phyloP scores from a whole-genome alignment of 306 rosid genomes.

The Acmispon strigosus region DNA sequence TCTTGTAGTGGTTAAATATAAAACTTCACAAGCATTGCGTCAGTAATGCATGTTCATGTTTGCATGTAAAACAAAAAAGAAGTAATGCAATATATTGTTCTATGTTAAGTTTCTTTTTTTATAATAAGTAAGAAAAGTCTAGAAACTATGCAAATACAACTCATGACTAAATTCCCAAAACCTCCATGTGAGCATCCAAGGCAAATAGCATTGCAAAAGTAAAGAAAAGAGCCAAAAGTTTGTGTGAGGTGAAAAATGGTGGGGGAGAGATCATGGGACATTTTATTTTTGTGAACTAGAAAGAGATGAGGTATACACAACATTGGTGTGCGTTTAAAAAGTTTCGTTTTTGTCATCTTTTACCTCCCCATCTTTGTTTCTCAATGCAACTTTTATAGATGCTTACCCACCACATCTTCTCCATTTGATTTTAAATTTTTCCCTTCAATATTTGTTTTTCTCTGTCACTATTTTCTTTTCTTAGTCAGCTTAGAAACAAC shows the following conservation, averaged over 20 bases:
- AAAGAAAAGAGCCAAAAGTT: conserved; percentile 33
- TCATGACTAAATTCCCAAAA: background rate
- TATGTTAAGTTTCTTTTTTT: too few relatives aligned
- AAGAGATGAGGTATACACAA: conserved; percentile 5
- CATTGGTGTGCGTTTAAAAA: conserved; percentile 43
- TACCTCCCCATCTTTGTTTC: conserved; percentile 23
- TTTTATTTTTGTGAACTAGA: too few relatives aligned
- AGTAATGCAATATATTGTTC: too few relatives aligned
- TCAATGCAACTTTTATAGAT: conserved; percentile 46
- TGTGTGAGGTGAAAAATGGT: conserved; percentile 34
- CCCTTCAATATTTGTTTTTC: conserved; percentile 16
- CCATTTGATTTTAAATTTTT: conserved; percentile 7
- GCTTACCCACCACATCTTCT: conserved; percentile 65
- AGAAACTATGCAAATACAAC: background rate
- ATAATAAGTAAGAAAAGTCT: background rate
- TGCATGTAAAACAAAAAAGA: too few relatives aligned
- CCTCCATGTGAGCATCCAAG: conserved; percentile 48
- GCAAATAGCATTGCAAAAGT: conserved; percentile 41
- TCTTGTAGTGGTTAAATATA: too few relatives aligned
- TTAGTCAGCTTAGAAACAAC: conserved; percentile 82
- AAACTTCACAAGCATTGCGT: too few relatives aligned
- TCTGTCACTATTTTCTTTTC: background rate
- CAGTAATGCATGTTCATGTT: too few relatives aligned
- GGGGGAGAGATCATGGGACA: background rate
- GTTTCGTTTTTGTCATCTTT: conserved; percentile 42